These are phyloP conservation scores for Pachyrhizus erosus DNA, from an alignment of 306 rosid species.

Conservation along the genomic window DNA sequence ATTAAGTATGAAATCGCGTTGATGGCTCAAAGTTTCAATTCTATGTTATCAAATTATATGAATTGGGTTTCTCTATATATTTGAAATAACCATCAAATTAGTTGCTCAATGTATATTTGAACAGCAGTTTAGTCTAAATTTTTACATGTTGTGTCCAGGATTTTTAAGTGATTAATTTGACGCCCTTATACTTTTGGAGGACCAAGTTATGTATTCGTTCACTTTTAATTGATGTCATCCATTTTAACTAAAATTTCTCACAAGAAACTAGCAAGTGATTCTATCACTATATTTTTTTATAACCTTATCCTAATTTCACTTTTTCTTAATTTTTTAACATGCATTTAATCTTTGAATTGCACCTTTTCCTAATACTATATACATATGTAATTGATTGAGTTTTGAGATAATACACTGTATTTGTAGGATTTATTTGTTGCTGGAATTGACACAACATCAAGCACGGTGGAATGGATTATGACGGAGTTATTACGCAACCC, in stretches of 20 bases:
- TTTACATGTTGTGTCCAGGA: neutral
- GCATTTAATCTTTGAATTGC: too few relatives aligned
- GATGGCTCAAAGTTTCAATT: neutral
- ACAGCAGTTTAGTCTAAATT: neutral
- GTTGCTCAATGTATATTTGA: neutral
- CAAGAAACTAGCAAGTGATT: neutral
- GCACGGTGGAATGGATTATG: slow-evolving; percentile 11
- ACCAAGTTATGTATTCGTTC: too few relatives aligned
- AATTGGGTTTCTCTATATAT: neutral
- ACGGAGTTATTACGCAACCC: slow-evolving; percentile 9
- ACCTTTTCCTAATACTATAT: too few relatives aligned
- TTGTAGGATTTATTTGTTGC: slow-evolving; percentile 8
- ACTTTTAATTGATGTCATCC: neutral
- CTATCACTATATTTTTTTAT: neutral
- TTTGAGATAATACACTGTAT: neutral
- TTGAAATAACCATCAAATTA: too few relatives aligned
- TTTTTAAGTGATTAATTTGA: neutral
- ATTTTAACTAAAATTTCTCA: neutral
- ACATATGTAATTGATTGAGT: too few relatives aligned
- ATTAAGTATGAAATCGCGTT: neutral
- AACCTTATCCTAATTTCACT: neutral
- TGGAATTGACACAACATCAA: slow-evolving; percentile 14
- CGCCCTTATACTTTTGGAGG: neutral
- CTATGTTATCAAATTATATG: neutral
- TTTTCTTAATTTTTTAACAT: too few relatives aligned